Conservation (phyloP, 75 land plant genomes). For the Cryptomeria japonica region DNA sequence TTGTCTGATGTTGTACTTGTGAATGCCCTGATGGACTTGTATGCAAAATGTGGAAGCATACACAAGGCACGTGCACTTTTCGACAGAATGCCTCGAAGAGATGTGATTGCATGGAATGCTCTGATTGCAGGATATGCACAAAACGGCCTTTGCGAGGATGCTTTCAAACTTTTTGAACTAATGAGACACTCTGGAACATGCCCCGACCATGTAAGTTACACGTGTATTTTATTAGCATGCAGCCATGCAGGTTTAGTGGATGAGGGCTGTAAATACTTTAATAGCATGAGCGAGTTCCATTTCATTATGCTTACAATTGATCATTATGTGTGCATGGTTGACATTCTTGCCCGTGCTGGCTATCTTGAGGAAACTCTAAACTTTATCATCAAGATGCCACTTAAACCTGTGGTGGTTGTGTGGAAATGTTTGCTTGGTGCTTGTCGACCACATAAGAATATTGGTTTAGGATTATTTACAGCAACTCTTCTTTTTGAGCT, state of each 20-base stretch:
- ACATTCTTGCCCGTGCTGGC: slow-evolving; percentile 14
- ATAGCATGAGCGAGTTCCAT: too few species aligned
- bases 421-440: slow-evolving; percentile 48
- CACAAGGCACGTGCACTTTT: too few species aligned
- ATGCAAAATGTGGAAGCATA: too few species aligned
- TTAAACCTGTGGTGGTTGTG: slow-evolving; percentile 27
- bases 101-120: too few species aligned
- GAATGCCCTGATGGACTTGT: too few species aligned
- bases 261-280: slow-evolving; percentile 11
- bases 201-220: too few species aligned
- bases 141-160: too few species aligned
- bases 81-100: too few species aligned
- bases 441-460: slow-evolving; percentile 31
- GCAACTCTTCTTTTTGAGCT: too few species aligned
- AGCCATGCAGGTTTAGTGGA: slow-evolving; percentile 28
- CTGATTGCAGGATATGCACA: too few species aligned
- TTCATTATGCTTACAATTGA: slow-evolving; percentile 18
- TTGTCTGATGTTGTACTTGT: too few species aligned
- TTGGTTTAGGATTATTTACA: neutral
- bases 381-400: slow-evolving; percentile 37
- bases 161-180: too few species aligned
- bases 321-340: slow-evolving; percentile 63
- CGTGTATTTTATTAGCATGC: slow-evolving; percentile 28
- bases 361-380: slow-evolving; percentile 22
- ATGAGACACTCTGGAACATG: slow-evolving; percentile 9